Percentiles rank a stretch among this genome's conserved stretches.
Evolutionary conservation across 176 grass and related monocot species (phyloP).

Genomic region (Melocanna baccifera): DNA sequence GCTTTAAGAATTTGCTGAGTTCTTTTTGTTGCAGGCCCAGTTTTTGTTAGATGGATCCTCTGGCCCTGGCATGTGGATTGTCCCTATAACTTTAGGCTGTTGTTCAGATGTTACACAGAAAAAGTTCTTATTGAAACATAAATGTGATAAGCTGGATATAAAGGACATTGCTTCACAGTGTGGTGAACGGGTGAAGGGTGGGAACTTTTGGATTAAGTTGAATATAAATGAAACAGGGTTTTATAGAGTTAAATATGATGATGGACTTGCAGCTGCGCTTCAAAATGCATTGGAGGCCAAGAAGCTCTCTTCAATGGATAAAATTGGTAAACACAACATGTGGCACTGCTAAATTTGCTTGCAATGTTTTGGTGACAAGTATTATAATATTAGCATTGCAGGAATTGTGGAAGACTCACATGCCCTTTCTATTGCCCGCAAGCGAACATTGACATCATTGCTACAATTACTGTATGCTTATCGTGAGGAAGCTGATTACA

Average conservation of each 20-base stretch:
- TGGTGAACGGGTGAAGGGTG: constrained; percentile 31
- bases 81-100: constrained; percentile 61
- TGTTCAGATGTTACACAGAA: constrained; percentile 57
- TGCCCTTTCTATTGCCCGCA: constrained; percentile 66
- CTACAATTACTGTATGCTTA: constrained; percentile 69
- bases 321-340: constrained; percentile 58
- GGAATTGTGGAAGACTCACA: constrained; percentile 72
- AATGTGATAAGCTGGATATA: constrained; percentile 58
- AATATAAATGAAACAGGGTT: constrained; percentile 84
- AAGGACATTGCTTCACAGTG: constrained; percentile 35
- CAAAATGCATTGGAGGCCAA: constrained; percentile 60
- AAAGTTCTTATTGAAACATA: constrained; percentile 58
- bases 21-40: constrained; percentile 55
- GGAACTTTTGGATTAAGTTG: constrained; percentile 73
- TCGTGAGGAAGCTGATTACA: constrained; percentile 56
- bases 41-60: constrained; percentile 78
- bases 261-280: constrained; percentile 65
- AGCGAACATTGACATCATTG: constrained; percentile 68
- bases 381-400: constrained; percentile 40
- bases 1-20: neutral
- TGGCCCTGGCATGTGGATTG: constrained; percentile 67
- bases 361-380: neutral
- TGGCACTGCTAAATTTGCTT: constrained; percentile 11
- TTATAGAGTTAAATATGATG: constrained; percentile 85
- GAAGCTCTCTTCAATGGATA: constrained; percentile 72